Evolutionary conservation across 345 rosid genomes (phyloP), one percentile per base, ranked within the genome.

Genomic region (Tarenaya hassleriana): DNA sequence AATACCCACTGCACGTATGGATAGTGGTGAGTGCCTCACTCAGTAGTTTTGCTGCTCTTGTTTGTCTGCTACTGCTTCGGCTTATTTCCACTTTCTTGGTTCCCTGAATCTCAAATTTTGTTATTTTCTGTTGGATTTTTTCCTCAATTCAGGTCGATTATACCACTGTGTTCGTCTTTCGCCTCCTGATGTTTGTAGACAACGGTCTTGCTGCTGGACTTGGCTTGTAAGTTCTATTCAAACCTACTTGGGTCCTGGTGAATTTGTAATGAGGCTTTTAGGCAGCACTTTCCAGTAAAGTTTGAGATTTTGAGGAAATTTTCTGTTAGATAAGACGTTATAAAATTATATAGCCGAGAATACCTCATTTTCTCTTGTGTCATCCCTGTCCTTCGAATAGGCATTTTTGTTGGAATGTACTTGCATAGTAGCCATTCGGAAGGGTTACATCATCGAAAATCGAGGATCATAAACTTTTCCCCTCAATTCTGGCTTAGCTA

Each of bases 1-100:
- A 77, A 43, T 77, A 80, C 71, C 99, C 99, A 0, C 73, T 88
- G 84, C 97, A 94, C 79, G 78, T 88, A 80, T 88, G 99, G 99
- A 94, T 88, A 6, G 83, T 88, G 95, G 97, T 94, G 60, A 54
- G 89, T 77, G 55, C 62, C 29, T 66, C 56, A 3, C 34, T 59
- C 54, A 10, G 10, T 3, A 21, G 12, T 31, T 51, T 46, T 24
- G 0, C 37, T 46, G 1, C 5, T n/a, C 15, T 47, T 29, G 13
- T 43, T 52, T 3, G 18, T 11, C 42, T 47, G 51, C 10, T 50
- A 19, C 16, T 0, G 2, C 34, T 56, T 16, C 12, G 4, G 0
- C 13, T 35, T 20, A 15, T 47, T 4, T 47, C n/a, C 34, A 15
- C 51, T 6, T 35, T 35, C n/a, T 61, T 45, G 29, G 29, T 37